A percentile compares a stretch with the other conserved stretches of the same genome.
These are phyloP conservation scores for Clavulina sp. DNA, from an alignment of 768 basidiomycete species.

Conservation along the genomic window DNA sequence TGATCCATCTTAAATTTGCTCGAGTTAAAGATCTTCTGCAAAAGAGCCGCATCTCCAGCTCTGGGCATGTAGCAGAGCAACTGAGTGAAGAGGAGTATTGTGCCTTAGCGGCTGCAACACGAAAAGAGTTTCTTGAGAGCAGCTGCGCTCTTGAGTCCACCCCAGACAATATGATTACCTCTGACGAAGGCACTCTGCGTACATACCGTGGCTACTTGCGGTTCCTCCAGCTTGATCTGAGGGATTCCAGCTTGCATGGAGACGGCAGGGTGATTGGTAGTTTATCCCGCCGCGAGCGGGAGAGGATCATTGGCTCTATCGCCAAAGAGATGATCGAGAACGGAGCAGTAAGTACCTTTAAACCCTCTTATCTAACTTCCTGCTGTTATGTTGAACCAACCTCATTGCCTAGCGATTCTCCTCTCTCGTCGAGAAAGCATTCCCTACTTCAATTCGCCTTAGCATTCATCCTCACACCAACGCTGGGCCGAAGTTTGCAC, in stretches of 20 bases:
- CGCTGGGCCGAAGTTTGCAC: background rate
- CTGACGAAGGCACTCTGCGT: background rate
- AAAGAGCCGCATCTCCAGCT: background rate
- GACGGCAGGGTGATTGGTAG: background rate
- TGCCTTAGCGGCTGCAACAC: background rate
- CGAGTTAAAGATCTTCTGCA: background rate
- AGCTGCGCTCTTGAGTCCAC: background rate
- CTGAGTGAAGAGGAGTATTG: background rate
- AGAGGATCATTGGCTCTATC: background rate
- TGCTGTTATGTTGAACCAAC: background rate
- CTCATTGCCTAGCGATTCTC: background rate
- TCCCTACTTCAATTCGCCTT: background rate
- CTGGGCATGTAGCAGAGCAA: background rate
- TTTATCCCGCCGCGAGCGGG: background rate
- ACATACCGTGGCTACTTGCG: background rate
- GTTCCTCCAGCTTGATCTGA: background rate
- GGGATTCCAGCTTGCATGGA: background rate
- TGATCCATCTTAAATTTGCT: background rate
- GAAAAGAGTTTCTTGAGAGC: background rate
- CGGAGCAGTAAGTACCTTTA: background rate
- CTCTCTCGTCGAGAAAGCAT: background rate
- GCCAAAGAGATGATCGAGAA: background rate
- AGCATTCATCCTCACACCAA: constrained; percentile 1
- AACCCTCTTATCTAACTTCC: background rate
- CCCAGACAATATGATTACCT: background rate